Percentiles rank a stretch among this genome's conserved stretches.
phyloP scores from a whole-genome alignment of 352 stramenopile species.

The Phytophthora idaei region DNA sequence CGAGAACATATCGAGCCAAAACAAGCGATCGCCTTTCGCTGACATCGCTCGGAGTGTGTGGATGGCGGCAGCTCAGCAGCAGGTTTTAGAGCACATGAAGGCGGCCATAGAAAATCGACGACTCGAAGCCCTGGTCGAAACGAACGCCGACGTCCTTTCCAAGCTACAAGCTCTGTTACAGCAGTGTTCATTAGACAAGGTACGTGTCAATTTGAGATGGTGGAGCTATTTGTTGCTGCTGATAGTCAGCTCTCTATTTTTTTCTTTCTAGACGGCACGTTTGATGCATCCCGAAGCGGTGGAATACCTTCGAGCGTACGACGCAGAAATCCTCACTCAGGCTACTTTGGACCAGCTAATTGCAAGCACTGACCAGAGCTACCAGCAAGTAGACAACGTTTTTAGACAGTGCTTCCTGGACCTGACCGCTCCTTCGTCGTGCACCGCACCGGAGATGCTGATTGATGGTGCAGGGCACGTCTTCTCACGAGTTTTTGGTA shows the following conservation, averaged over 20 bases:
- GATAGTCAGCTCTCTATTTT: not conserved
- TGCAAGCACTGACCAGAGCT: not conserved
- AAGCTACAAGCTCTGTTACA: not conserved
- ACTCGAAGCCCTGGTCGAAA: not conserved
- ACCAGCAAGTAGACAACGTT: not conserved
- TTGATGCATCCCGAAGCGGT: not conserved
- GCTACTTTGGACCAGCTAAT: not conserved
- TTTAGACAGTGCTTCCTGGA: not conserved
- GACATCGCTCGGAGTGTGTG: not conserved
- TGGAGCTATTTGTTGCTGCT: not conserved
- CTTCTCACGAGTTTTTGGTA: conserved; percentile 1
- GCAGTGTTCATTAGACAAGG: not conserved
- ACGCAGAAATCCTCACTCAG: not conserved
- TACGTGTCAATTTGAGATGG: not conserved
- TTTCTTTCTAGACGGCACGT: not conserved
- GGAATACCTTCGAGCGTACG: not conserved
- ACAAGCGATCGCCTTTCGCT: not conserved
- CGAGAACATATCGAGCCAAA: not conserved
- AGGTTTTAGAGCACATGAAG: not conserved
- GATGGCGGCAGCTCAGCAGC: conserved; percentile 1
- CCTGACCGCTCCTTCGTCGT: not conserved
- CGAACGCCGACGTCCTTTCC: conserved; percentile 3
- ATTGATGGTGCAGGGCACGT: not conserved
- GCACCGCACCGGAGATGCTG: not conserved
- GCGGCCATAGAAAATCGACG: not conserved